Evolutionary conservation across 73 alveolate genomes (phyloP), one percentile per base, ranked within the genome.

Genomic region (Tetrahymena elliotti): DNA sequence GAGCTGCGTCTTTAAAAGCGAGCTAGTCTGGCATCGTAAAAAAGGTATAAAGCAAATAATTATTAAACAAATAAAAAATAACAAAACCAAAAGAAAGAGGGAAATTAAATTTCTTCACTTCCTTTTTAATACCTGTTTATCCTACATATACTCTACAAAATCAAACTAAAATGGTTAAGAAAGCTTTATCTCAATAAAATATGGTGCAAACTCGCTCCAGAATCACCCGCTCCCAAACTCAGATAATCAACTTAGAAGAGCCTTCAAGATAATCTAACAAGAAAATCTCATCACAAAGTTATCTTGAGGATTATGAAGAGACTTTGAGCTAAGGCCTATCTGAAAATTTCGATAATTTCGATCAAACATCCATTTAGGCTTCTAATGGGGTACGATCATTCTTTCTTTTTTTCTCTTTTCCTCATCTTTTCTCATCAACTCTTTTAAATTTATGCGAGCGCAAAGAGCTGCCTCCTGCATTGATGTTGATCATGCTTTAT

Each of bases 1-100:
- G 88, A 20, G 88, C 36, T 68, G 20, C 33, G 88, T 47, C 88
- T 68, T 68, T 68, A 68, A 68, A 68, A 68, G 88, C 88, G 38
- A 16, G 13, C 38, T 6, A n/a, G 88, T 27, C 38, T 27, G 88
- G 36, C 36, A n/a, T 27, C 12, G 88, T 68, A 31, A 68, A 31
- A 68, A 27, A 27, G 88, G 88, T 68, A 68, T 68, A 68, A 68
- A 68, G 88, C 38, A 68, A 68, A 68, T 68, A 68, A 68, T 68
- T 68, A 68, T 68, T 68, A 68, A 68, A 68, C 34, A 68, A 68
- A 68, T 68, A 68, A 68, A 68, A 68, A 68, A 68, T 68, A 68
- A 68, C 88, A 68, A 68, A 68, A 68, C 88, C 88, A 68, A 68
- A 68, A 68, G 88, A 68, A 68, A 68, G 88, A 68, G 88, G 88